Evolutionary conservation across 2,329 filamentous ascomycete genomes (phyloP).

Genomic region (Sordariomycetes sp.): DNA sequence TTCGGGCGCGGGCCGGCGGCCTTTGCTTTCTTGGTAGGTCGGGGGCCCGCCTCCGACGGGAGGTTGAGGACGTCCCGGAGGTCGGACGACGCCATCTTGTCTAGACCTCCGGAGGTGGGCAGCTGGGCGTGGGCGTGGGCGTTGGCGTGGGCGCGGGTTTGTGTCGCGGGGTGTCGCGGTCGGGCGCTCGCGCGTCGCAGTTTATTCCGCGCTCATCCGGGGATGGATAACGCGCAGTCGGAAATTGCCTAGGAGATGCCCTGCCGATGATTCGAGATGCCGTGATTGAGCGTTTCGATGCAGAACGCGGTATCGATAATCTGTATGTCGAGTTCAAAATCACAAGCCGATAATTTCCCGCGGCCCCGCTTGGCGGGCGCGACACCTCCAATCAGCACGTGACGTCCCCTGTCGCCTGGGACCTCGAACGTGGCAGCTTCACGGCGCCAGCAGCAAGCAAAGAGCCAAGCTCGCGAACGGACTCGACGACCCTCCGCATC

Average conservation of each 20-base stretch:
- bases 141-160: background rate
- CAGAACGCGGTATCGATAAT: background rate
- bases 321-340: background rate
- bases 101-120: background rate
- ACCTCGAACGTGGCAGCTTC: conserved; percentile 11
- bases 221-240: background rate
- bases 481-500: background rate
- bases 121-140: background rate
- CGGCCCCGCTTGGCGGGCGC: background rate
- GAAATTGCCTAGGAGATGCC: background rate
- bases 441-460: background rate
- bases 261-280: background rate
- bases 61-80: conserved; percentile 83
- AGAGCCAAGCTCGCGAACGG: background rate
- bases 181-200: background rate
- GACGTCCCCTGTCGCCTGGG: conserved; percentile 10
- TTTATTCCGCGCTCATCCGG: background rate
- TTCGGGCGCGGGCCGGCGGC: conserved; percentile 47
- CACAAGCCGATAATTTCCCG: background rate
- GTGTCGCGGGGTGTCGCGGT: background rate
- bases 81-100: conserved; percentile 60
- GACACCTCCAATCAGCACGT: conserved; percentile 16
- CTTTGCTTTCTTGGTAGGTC: conserved; percentile 68
- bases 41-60: conserved; percentile 44
- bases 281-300: background rate